Evolutionary conservation across 2,329 filamentous ascomycete genomes (phyloP).

Genomic region (Aureobasidium sp.): DNA sequence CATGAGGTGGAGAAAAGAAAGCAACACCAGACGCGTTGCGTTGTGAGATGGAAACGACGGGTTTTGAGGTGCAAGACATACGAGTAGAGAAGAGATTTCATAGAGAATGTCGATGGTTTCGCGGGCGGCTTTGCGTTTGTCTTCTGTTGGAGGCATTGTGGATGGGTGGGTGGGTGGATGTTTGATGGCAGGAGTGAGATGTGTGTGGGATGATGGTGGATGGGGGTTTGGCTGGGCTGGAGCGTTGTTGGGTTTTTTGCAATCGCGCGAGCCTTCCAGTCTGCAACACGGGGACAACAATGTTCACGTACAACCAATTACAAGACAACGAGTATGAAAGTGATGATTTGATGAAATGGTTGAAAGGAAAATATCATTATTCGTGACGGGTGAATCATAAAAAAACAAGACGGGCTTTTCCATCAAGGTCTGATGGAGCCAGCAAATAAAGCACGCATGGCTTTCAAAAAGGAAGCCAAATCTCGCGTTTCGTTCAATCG

Average conservation of each 20-base stretch:
- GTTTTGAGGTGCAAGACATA: no score
- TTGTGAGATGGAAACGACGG: no score
- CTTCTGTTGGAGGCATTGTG: conserved; percentile 34
- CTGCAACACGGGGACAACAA: background rate
- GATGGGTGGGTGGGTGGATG: background rate
- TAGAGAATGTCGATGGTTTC: conserved; percentile 68
- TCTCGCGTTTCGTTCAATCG: conserved; percentile 75
- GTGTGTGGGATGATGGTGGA: background rate
- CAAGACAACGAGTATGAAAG: no score
- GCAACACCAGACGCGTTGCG: background rate
- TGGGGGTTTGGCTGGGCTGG: background rate
- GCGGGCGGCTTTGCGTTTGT: conserved; percentile 66
- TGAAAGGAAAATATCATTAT: conserved; percentile 4
- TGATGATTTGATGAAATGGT: background rate
- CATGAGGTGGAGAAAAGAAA: no score
- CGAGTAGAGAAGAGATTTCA: conserved; percentile 82
- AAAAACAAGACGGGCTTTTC: background rate
- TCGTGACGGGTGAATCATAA: background rate
- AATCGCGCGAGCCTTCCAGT: background rate
- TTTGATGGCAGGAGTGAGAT: background rate
- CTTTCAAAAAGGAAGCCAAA: conserved; percentile 65
- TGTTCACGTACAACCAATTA: background rate
- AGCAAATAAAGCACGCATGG: conserved; percentile 71
- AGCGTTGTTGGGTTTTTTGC: no score
- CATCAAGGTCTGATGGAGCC: conserved; percentile 42